Evolutionary conservation across 2,329 filamentous ascomycete species (phyloP), one percentile per base, ranked within the genome.

Genomic region (Echinosphaeria canescens): DNA sequence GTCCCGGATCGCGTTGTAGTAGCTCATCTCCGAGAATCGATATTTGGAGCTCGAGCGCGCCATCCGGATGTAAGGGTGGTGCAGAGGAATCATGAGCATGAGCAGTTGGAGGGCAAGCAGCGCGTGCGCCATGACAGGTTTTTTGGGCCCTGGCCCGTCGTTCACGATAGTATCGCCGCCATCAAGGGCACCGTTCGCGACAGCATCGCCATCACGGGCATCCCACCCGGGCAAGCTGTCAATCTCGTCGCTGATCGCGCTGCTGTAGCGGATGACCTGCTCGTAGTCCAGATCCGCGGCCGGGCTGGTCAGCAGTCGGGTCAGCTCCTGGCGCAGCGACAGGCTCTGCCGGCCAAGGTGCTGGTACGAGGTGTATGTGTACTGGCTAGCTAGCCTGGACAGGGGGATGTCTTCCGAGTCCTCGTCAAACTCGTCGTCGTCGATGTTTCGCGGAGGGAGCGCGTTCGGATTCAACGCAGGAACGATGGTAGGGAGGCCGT

Each of bases 21-120:
- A 70, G 25, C 69, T 59, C 30, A 67, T 63, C 35, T 70, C 64
- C 2, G 64, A 67, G 37, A 64, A 62, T 36, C 69, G 64, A 38
- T 67, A 69, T 35, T 64, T 64, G 29, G 62, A 62, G 42, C 67
- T 64, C 32, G 55, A 51, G 44, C 62, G 62, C 35, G 63, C 57
- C 27, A 67, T 52, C 37, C 64, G 65, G 16, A 71, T 50, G 39
- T 62, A 70, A 1, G 63, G 62, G 33, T 69, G 62, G 37, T 68
- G 63, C 5, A 71, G 48, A 2, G 63, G 62, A 32, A 70, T 62
- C 30, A 70, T 66, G 43, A 67, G 70, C 38, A 69, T 62, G 16
- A 61, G 50, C 27, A 71, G 50, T 36, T 71, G 63, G 27, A 71
- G 56, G 38, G 69, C 64, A 10, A 71, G 46, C 13, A 70, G 43